These are phyloP conservation scores for Pichia heedii DNA, from an alignment of 805 yeast species.

Conservation along the genomic window DNA sequence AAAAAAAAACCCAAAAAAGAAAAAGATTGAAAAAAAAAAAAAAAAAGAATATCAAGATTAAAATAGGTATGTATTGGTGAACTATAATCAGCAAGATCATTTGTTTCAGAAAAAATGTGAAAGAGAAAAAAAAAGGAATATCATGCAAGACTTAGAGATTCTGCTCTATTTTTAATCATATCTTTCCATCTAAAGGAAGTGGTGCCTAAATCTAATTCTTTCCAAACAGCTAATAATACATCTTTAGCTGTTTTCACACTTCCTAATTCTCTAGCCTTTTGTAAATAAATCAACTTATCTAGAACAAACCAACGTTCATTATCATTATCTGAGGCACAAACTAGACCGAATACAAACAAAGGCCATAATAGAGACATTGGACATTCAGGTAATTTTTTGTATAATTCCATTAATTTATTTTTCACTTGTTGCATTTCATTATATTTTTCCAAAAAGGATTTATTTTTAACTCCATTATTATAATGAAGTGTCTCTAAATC, in stretches of 20 bases:
- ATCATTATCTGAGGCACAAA: constrained; percentile 27
- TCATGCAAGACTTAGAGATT: constrained; percentile 32
- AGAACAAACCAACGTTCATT: constrained; percentile 33
- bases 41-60: no score
- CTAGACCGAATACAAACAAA: constrained; percentile 31
- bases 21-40: no score
- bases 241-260: constrained; percentile 31
- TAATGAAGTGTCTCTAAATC: constrained; percentile 21
- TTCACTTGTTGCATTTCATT: constrained; percentile 14
- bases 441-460: constrained; percentile 6
- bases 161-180: constrained; percentile 28
- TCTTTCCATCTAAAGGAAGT: constrained; percentile 28
- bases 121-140: background rate
- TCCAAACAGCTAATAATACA: constrained; percentile 32
- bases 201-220: constrained; percentile 29
- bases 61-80: no score
- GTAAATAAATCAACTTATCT: constrained; percentile 27
- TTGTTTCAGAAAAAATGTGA: no score
- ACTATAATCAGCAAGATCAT: no score
- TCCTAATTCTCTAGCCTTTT: constrained; percentile 28
- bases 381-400: constrained; percentile 21
- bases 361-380: constrained; percentile 36
- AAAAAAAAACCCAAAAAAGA: no score
- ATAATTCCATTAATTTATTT: constrained; percentile 18
- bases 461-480: constrained; percentile 9